A percentile compares a stretch with the other conserved stretches of the same genome.
Evolutionary conservation across 2,329 filamentous ascomycete species (phyloP).

Genomic region (Diplocarpon rosae): DNA sequence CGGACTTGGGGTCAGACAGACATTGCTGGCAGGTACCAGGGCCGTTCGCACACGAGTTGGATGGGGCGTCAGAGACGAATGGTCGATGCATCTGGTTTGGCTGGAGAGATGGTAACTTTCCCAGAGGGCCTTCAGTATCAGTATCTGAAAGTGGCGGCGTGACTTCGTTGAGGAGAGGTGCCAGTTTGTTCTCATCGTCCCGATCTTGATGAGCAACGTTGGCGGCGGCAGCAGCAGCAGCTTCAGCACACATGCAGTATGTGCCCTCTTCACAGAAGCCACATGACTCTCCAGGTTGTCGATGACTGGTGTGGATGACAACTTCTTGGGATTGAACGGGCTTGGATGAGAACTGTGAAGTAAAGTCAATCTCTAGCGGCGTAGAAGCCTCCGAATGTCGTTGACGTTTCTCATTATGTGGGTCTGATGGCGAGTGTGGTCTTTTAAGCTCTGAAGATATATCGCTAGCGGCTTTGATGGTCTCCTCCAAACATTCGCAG

Average conservation of each 20-base stretch:
- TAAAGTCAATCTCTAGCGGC: conserved; percentile 64
- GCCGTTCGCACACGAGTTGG: conserved; percentile 38
- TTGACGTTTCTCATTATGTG: conserved; percentile 41
- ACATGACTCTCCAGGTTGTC: conserved; percentile 52
- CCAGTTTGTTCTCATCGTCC: conserved; percentile 27
- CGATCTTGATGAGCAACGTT: conserved; percentile 24
- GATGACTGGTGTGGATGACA: conserved; percentile 20
- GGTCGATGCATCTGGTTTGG: conserved; percentile 26
- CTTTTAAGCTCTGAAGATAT: conserved; percentile 22
- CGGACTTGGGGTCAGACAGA: conserved; percentile 64
- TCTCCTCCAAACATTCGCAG: conserved; percentile 50
- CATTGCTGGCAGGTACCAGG: conserved; percentile 75
- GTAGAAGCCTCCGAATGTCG: conserved; percentile 35
- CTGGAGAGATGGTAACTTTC: conserved; percentile 44
- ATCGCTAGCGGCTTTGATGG: conserved; percentile 14
- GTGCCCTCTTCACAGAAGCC: conserved; percentile 77
- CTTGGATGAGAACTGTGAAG: conserved; percentile 47
- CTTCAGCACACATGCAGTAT: conserved; percentile 71
- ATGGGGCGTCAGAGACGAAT: conserved; percentile 10
- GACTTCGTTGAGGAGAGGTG: conserved; percentile 36
- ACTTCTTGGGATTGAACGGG: conserved; percentile 18
- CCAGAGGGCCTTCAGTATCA: conserved; percentile 45
- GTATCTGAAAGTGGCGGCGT: conserved; percentile 42
- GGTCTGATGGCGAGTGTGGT: conserved; percentile 21
- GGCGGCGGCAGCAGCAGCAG: conserved; percentile 30